Evolutionary conservation across 176 grass and related monocot species (phyloP).

Genomic region (Tillandsia leiboldiana): DNA sequence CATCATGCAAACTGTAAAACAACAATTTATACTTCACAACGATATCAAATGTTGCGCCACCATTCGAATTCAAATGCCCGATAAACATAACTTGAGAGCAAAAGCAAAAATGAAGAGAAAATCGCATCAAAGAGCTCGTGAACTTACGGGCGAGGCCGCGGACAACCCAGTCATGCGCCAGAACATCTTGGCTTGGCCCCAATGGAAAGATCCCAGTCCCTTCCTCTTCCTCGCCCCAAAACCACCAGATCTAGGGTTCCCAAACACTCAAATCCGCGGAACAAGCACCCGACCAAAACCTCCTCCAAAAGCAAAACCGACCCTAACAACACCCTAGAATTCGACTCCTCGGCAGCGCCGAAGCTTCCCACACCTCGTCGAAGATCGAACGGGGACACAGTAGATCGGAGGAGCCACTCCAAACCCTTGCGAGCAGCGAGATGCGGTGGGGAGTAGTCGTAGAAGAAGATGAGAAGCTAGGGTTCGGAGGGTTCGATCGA

Average conservation of each 20-base stretch:
- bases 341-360: neutral
- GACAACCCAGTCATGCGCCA: slow-evolving; percentile 88
- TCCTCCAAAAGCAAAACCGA: neutral
- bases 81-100: neutral
- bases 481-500: slow-evolving; percentile 4
- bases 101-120: slow-evolving; percentile 13
- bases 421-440: slow-evolving; percentile 12
- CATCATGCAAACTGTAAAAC: too few relatives aligned
- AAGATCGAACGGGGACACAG: neutral
- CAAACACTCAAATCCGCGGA: neutral
- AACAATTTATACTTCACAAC: neutral
- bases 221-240: neutral
- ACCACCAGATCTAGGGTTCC: slow-evolving; percentile 22
- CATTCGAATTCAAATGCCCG: neutral
- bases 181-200: slow-evolving; percentile 62
- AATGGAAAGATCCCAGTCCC: neutral
- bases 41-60: neutral
- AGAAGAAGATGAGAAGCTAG: slow-evolving; percentile 13
- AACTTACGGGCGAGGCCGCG: slow-evolving; percentile 71
- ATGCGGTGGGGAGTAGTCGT: slow-evolving; percentile 8
- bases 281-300: neutral
- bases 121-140: slow-evolving; percentile 9
- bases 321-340: neutral
- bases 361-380: neutral
- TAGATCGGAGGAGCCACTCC: slow-evolving; percentile 9